phyloP scores from a whole-genome alignment of 2,329 filamentous ascomycete genomes.

The Fusarium lyarnte region DNA sequence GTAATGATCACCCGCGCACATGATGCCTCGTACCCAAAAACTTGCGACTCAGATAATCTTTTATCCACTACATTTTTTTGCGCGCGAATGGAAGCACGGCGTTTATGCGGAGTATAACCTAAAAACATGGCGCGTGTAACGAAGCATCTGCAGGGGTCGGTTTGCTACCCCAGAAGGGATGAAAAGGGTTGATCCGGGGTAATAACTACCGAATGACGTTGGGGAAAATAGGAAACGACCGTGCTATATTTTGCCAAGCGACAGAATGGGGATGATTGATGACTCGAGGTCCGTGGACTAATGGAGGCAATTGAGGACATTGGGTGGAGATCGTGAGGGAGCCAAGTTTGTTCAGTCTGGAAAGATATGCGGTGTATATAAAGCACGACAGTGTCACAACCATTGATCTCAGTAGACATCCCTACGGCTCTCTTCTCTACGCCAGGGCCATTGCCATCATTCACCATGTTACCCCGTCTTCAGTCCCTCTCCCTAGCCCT shows the following conservation, averaged over 20 bases:
- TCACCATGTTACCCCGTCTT: not conserved
- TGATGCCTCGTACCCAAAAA: not conserved
- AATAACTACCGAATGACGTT: conserved; percentile 27
- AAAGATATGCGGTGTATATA: not conserved
- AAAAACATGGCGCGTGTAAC: not conserved
- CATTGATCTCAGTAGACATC: not conserved
- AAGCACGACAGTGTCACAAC: not conserved
- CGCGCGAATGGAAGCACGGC: conserved; percentile 10
- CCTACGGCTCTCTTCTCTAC: not conserved
- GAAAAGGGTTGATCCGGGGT: conserved; percentile 12
- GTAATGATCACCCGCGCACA: conserved; percentile 14
- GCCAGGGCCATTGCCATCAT: not conserved
- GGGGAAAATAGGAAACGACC: not conserved
- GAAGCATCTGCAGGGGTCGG: conserved; percentile 16
- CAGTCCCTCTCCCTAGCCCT: not conserved
- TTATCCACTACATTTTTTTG: not conserved
- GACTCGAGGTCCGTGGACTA: not conserved
- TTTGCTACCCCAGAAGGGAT: conserved; percentile 1
- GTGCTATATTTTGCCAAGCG: not conserved
- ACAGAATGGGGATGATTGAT: not conserved
- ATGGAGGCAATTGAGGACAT: not conserved
- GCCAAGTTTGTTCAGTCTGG: not conserved
- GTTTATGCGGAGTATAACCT: conserved; percentile 12
- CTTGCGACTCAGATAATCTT: not conserved
- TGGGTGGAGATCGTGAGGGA: not conserved